A percentile compares a stretch with the other conserved stretches of the same genome.
Evolutionary conservation across 169 alveolate species (phyloP).

Genomic region (Plasmodium gaboni): DNA sequence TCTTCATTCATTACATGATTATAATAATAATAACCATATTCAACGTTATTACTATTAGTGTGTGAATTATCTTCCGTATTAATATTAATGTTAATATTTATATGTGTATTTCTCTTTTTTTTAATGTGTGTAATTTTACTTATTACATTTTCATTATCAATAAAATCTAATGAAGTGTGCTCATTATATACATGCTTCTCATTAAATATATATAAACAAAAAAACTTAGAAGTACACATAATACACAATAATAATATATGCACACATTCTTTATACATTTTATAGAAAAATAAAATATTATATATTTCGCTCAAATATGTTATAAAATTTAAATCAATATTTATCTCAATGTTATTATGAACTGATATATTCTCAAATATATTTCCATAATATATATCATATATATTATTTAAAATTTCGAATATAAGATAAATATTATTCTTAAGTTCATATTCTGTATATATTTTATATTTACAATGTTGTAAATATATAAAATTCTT

Average conservation of each 20-base stretch:
- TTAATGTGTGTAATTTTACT: not conserved
- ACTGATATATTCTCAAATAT: slow-evolving; percentile 5
- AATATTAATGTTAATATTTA: too few relatives aligned
- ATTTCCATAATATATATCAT: slow-evolving; percentile 49
- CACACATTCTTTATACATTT: slow-evolving; percentile 38
- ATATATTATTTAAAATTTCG: slow-evolving; percentile 55
- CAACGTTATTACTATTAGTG: too few relatives aligned
- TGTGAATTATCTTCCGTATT: too few relatives aligned
- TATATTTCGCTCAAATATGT: slow-evolving; percentile 66
- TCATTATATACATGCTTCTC: slow-evolving; percentile 18
- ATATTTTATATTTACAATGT: not conserved
- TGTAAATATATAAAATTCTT: not conserved
- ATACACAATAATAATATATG: slow-evolving; percentile 40
- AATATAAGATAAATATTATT: slow-evolving; percentile 51
- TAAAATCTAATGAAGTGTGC: too few relatives aligned
- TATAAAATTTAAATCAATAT: slow-evolving; percentile 54
- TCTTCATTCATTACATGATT: too few relatives aligned
- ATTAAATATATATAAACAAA: slow-evolving; percentile 41
- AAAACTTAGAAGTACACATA: slow-evolving; percentile 51
- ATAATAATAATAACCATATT: too few relatives aligned
- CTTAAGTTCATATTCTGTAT: slow-evolving; percentile 17
- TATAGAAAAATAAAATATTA: slow-evolving; percentile 43
- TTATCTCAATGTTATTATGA: slow-evolving; percentile 19
- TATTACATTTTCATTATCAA: not conserved
- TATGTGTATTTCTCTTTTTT: not conserved